Evolutionary conservation across 768 basidiomycete species (phyloP).

Genomic region (Collybia mongolica): DNA sequence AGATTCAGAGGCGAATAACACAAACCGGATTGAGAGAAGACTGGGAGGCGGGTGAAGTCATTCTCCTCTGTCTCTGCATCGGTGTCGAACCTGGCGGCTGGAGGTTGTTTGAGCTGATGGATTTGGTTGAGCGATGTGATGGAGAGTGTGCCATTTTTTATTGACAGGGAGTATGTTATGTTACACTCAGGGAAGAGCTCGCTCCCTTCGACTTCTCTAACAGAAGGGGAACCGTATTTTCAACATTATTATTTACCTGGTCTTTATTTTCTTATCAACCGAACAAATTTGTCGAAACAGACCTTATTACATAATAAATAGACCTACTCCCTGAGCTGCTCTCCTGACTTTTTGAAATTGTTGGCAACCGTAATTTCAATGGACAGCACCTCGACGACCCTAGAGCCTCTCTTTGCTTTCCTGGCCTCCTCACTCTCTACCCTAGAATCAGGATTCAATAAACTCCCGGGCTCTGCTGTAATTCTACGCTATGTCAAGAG

Average conservation of each 20-base stretch:
- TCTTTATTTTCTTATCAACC: no score
- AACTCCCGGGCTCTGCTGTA: slow-evolving; percentile 79
- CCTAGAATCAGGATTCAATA: slow-evolving; percentile 66
- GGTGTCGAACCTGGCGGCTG: slow-evolving; percentile 12
- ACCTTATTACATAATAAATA: no score
- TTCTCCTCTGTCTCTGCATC: slow-evolving; percentile 18
- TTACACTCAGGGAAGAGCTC: no score
- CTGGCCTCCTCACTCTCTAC: slow-evolving; percentile 60
- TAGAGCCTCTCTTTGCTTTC: slow-evolving; percentile 59
- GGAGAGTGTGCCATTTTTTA: slow-evolving; percentile 18
- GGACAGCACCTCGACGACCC: slow-evolving; percentile 31
- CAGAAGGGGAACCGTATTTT: no score
- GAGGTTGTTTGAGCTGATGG: slow-evolving; percentile 17
- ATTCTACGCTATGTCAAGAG: slow-evolving; percentile 90
- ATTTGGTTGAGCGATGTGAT: slow-evolving; percentile 18
- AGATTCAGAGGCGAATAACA: neutral
- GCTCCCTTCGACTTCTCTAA: no score
- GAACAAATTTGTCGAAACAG: no score
- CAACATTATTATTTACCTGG: no score
- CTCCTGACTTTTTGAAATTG: no score
- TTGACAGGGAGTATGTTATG: neutral
- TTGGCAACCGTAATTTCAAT: slow-evolving; percentile 13
- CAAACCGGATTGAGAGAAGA: slow-evolving; percentile 19
- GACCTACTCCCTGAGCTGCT: no score
- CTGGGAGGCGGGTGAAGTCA: slow-evolving; percentile 23